A percentile compares a stretch with the other conserved stretches of the same genome.
Evolutionary conservation across 2,329 filamentous ascomycete genomes (phyloP).

Genomic region (Hypoxylon sp.): DNA sequence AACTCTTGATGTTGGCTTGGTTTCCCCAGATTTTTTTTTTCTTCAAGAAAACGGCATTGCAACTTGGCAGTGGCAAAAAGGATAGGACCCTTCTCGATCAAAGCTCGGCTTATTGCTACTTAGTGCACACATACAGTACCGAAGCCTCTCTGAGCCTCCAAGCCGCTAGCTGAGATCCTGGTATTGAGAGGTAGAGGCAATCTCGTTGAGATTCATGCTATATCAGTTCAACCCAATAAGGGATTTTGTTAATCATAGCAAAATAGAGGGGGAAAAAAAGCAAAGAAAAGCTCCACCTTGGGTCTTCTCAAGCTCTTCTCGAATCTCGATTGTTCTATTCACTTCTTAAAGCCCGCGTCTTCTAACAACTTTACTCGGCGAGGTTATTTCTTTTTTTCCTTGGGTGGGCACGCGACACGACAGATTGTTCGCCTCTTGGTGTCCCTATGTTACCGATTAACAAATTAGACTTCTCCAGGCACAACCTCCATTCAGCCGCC

Average conservation of each 20-base stretch:
- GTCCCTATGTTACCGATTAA: constrained; percentile 25
- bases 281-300: constrained; percentile 6
- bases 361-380: constrained; percentile 9
- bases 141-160: constrained; percentile 12
- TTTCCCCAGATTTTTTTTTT: constrained; percentile 42
- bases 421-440: constrained; percentile 2
- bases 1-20: constrained; percentile 33
- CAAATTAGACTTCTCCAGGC: constrained; percentile 8
- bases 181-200: constrained; percentile 29
- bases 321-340: constrained; percentile 9
- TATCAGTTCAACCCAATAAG: constrained; percentile 17
- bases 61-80: constrained; percentile 42
- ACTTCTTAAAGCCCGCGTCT: constrained; percentile 5
- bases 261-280: neutral
- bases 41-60: constrained; percentile 31
- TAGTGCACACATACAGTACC: neutral
- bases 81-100: constrained; percentile 9
- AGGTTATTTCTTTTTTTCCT: constrained; percentile 4
- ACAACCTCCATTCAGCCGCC: constrained; percentile 36
- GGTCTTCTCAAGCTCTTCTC: neutral
- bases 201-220: constrained; percentile 38
- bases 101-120: constrained; percentile 2
- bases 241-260: neutral
- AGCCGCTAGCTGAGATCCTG: constrained; percentile 12
- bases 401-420: constrained; percentile 17